Evolutionary conservation across 805 yeast species (phyloP), one percentile per base, ranked within the genome.

Genomic region (Candida ascalaphidarum): DNA sequence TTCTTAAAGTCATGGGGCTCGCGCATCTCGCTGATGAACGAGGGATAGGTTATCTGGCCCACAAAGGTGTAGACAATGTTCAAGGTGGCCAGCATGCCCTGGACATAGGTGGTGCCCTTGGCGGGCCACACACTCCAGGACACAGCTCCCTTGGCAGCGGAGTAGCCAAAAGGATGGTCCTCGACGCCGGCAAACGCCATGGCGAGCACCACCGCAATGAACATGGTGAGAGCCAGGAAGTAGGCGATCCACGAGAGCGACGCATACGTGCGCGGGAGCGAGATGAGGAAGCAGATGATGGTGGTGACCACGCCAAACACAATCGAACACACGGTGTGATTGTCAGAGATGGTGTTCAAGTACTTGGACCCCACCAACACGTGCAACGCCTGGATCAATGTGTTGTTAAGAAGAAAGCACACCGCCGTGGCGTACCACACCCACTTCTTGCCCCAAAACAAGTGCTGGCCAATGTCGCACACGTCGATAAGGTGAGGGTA

Each of bases 61-160:
- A 72, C 79, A 51, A 74, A 73, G 1, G 80, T 72, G 47, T 73
- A 74, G 14, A 71, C 73, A 39, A 74, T 74, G 50, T 74, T 74
- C 40, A 74, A 55, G 35, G 67, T 57, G 0, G 80, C 80, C 22
- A 61, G 47, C 78, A 74, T 71, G 2, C 60, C 77, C 12, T 45
- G 41, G 6, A 71, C 77, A 37, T 58, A 74, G 3, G 68, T 58
- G n/a, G 77, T 69, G 1, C 74, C 77, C 30, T 55, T 33, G 8
- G 33, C 60, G 1, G 81, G 76, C 68, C 74, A 69, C 19, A 69
- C 48, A 23, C 51, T 48, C 57, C 62, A 71, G 4, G 43, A 43
- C 10, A 71, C 67, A 1, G 71, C 65, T 0, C 51, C 46, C 6
- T 17, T 6, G 5, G 40, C 42, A 2, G 54, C 57, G 14, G 44